A percentile compares a stretch with the other conserved stretches of the same genome.
Evolutionary conservation across 331 rosid species (phyloP).

Genomic region (Prunus yedoensis): DNA sequence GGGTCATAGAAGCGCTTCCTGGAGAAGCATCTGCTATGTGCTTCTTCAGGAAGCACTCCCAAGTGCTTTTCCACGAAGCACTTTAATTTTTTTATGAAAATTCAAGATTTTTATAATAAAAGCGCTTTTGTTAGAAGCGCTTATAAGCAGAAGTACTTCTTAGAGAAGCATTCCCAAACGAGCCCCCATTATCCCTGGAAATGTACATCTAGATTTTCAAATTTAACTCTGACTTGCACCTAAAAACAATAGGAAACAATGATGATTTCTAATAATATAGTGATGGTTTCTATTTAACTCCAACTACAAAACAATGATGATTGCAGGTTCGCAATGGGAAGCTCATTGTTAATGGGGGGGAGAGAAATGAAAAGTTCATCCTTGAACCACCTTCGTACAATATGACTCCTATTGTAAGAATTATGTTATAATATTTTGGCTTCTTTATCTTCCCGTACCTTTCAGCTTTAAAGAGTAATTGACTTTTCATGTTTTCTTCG

Average conservation of each 20-base stretch:
- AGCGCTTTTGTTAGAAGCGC: no score
- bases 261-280: no score
- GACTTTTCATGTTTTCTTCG: neutral
- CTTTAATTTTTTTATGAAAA: no score
- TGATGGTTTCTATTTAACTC: neutral
- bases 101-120: no score
- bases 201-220: neutral
- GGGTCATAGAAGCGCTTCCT: no score
- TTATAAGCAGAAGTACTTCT: no score
- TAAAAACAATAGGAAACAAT: no score
- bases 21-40: no score
- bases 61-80: no score
- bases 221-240: neutral
- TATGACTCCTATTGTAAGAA: conserved; percentile 82
- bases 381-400: conserved; percentile 76
- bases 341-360: conserved; percentile 85
- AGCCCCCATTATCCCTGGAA: neutral
- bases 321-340: conserved; percentile 87
- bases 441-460: neutral
- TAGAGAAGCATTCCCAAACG: no score
- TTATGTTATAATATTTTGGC: neutral
- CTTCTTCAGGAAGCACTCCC: no score
- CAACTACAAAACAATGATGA: conserved; percentile 13
- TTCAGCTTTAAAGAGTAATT: neutral
- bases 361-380: conserved; percentile 79